Evolutionary conservation across 129 eudicot genomes (phyloP), one percentile per base, ranked within the genome.

Genomic region (Pulicaria dysenterica): DNA sequence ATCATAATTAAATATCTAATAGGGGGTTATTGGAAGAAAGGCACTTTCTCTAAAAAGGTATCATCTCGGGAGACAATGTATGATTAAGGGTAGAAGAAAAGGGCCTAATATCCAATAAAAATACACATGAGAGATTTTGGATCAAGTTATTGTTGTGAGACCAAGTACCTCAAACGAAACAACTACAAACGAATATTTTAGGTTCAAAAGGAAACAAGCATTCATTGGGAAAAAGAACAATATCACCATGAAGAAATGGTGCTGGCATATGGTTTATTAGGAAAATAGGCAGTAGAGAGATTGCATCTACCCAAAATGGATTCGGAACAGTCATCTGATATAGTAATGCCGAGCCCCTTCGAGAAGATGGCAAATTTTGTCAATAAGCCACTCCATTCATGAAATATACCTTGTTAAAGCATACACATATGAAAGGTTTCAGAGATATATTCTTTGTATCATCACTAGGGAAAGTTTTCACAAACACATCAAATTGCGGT

Each of bases 321-420:
- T 63, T 63, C 6, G 50, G 69, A 60, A 60, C 45, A 6, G 14
- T 34, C 67, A 60, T 36, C n/a, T 60, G 67, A 60, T 36, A 60
- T 15, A 15, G 4, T n/a, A 63, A 19, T 38, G 69, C 51, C 51
- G 51, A 1, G 69, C 46, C 31, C 40, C 69, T 11, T 63, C 17
- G 39, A 37, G 69, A 9, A 63, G 69, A 31, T 24, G 31, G 31
- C 31, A 24, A 24, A 24, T 24, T 24, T 24, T 24, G 1, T 2
- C 31, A 2, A 24, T 24, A 1, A 24, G 2, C 31, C 1, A 24
- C 31, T 24, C 31, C 31, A 34, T 16, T 60, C 44, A 37, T 34
- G 67, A 60, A 60, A 15, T 34, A 60, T 60, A 8, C 36, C 60
- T 14, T 54, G 36, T 3, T 54, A 37, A 54, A 54, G 60, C 60